Evolutionary conservation across 2,329 filamentous ascomycete species (phyloP).

Genomic region (Scleromitrula shiraiana): DNA sequence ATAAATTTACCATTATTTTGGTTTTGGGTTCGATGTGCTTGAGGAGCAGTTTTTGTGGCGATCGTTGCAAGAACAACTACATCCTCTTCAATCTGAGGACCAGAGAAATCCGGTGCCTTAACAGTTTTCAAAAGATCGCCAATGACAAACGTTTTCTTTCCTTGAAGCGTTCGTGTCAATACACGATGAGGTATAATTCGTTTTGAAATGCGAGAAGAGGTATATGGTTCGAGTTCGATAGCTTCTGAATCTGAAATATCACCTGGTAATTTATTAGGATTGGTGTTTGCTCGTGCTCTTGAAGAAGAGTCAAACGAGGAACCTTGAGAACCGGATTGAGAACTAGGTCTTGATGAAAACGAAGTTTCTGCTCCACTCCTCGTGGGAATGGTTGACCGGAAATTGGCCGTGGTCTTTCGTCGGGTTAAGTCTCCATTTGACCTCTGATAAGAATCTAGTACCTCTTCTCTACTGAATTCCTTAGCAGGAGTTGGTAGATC

Average conservation of each 20-base stretch:
- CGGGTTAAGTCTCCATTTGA: slow-evolving; percentile 32
- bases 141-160: slow-evolving; percentile 69
- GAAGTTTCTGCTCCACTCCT: slow-evolving; percentile 12
- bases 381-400: slow-evolving; percentile 20
- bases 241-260: slow-evolving; percentile 27
- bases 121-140: slow-evolving; percentile 75
- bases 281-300: slow-evolving; percentile 11
- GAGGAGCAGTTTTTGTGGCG: slow-evolving; percentile 79
- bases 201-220: slow-evolving; percentile 72
- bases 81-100: slow-evolving; percentile 78
- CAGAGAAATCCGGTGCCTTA: slow-evolving; percentile 72
- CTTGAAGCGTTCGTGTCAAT: slow-evolving; percentile 67
- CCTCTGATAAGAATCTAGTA: slow-evolving; percentile 34
- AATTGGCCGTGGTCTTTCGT: slow-evolving; percentile 31
- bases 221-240: slow-evolving; percentile 67
- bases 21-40: slow-evolving; percentile 44
- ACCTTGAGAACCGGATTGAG: background rate
- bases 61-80: slow-evolving; percentile 85
- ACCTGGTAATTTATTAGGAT: background rate
- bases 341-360: slow-evolving; percentile 8
- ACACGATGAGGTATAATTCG: slow-evolving; percentile 76
- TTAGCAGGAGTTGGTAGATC: slow-evolving; percentile 40
- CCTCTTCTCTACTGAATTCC: slow-evolving; percentile 56
- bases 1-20: slow-evolving; percentile 74
- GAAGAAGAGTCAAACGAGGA: no score